Percentiles rank a stretch among this genome's conserved stretches.
Conservation (phyloP, 495 filamentous ascomycete genomes). For the Neurospora terricola region DNA sequence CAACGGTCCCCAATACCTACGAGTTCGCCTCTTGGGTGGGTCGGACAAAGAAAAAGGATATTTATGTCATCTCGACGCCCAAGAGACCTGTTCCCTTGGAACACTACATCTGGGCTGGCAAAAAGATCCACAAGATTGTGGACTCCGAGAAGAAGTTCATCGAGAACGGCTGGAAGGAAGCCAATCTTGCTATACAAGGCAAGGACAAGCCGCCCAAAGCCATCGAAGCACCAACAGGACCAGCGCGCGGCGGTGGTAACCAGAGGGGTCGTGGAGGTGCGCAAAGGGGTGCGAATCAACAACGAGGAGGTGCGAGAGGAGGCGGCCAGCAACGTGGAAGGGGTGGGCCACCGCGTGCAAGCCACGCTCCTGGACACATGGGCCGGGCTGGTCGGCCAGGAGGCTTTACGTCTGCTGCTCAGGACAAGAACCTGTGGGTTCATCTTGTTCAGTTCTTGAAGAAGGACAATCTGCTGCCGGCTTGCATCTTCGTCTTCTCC, state of each 20-base stretch:
- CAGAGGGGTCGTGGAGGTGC: slow-evolving; percentile 43
- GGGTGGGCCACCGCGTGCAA: slow-evolving; percentile 47
- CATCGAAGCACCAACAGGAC: slow-evolving; percentile 31
- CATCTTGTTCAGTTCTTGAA: slow-evolving; percentile 83
- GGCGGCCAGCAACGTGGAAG: slow-evolving; percentile 46
- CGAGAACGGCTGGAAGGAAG: slow-evolving; percentile 89
- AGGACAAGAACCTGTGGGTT: slow-evolving; percentile 97
- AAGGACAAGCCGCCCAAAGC: slow-evolving; percentile 63
- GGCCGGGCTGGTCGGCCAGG: slow-evolving; percentile 72
- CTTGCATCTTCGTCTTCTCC: slow-evolving; percentile 96
- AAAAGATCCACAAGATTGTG: slow-evolving; percentile 88
- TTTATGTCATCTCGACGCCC: slow-evolving; percentile 95
- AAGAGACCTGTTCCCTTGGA: slow-evolving; percentile 92
- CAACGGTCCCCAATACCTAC: slow-evolving; percentile 92
- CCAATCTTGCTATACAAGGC: slow-evolving; percentile 70
- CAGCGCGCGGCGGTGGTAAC: slow-evolving; percentile 37
- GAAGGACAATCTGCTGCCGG: slow-evolving; percentile 77
- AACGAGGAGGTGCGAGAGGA: slow-evolving; percentile 47
- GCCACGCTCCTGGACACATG: slow-evolving; percentile 65
- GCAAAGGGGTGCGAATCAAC: slow-evolving; percentile 48
- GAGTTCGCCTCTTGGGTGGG: slow-evolving; percentile 99
- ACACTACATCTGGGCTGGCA: slow-evolving; percentile 91
- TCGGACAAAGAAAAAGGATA: slow-evolving; percentile 95
- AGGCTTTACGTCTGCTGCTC: slow-evolving; percentile 76
- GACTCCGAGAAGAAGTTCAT: slow-evolving; percentile 83